A percentile compares a stretch with the other conserved stretches of the same genome.
Conservation (phyloP, 129 eudicot species). For the carrot (Daucus carota) region DH1_v3.0 NC_030386.2:22362501-22363000, state of each 20-base stretch:
- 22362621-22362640: not conserved
- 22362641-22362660: not conserved
- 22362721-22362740: not conserved
- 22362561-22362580: not conserved
- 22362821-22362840: not conserved
- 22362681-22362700: too few relatives aligned
- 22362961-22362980: not conserved
- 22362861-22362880: too few relatives aligned
- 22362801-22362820: not conserved
- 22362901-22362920: too few relatives aligned
- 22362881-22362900: too few relatives aligned
- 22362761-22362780: conserved; percentile 1
- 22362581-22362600: not conserved
- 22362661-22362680: not conserved
- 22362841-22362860: too few relatives aligned
- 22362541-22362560: too few relatives aligned
- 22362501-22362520: not conserved
- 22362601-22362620: not conserved
- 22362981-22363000: not conserved
- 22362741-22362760: not conserved
- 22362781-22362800: not conserved
- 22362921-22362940: not conserved
- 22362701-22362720: not conserved
- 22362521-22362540: not conserved
- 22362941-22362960: not conserved